A percentile compares a stretch with the other conserved stretches of the same genome.
These are phyloP conservation scores for Populus hybrid DNA, from an alignment of 441 rosid species.

Conservation along the genomic window DNA sequence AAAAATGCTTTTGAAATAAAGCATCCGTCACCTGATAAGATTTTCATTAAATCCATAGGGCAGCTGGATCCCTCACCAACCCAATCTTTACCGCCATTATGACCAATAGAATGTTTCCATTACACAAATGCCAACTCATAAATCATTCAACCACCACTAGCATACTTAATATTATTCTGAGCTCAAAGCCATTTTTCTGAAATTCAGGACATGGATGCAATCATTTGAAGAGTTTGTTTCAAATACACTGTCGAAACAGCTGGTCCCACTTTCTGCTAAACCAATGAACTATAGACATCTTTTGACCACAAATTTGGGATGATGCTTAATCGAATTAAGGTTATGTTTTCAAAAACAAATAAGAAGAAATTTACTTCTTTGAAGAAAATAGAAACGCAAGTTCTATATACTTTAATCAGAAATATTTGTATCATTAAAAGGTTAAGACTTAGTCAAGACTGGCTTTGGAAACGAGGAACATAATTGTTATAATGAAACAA, in stretches of 20 bases:
- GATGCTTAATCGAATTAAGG: neutral
- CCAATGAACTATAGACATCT: neutral
- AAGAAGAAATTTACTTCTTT: neutral
- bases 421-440: neutral
- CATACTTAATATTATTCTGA: neutral
- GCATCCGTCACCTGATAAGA: neutral
- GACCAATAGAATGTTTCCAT: neutral
- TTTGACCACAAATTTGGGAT: neutral
- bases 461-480: neutral
- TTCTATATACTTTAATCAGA: neutral
- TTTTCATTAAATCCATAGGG: neutral
- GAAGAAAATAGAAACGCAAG: neutral
- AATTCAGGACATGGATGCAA: neutral
- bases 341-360: neutral
- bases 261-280: neutral
- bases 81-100: neutral
- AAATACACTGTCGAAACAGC: neutral
- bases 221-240: neutral
- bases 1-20: neutral
- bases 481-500: neutral
- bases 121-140: neutral
- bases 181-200: neutral
- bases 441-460: neutral
- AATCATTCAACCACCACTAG: neutral
- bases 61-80: conserved; percentile 6